Evolutionary conservation across 2,329 filamentous ascomycete species (phyloP).

Genomic region (Phialophora tarda): DNA sequence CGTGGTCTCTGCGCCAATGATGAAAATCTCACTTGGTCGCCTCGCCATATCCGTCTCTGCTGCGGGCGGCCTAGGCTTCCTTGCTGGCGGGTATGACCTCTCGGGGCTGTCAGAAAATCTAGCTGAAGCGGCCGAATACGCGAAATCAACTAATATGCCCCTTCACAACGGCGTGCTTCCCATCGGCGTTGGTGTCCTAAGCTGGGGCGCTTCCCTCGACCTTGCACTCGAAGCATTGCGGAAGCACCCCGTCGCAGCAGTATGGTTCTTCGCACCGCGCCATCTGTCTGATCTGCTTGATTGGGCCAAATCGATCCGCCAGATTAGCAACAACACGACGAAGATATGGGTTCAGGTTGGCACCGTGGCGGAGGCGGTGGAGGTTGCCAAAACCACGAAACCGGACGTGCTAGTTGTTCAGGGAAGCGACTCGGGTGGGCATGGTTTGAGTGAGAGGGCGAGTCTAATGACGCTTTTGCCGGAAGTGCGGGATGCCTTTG

Average conservation of each 20-base stretch:
- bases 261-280: constrained; percentile 50
- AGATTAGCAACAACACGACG: constrained; percentile 47
- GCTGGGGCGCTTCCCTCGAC: constrained; percentile 46
- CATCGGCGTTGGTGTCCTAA: constrained; percentile 50
- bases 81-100: constrained; percentile 61
- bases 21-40: constrained; percentile 61
- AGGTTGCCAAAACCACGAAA: constrained; percentile 45
- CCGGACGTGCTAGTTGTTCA: constrained; percentile 61
- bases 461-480: constrained; percentile 58
- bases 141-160: constrained; percentile 33
- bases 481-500: constrained; percentile 54
- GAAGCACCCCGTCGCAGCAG: constrained; percentile 46
- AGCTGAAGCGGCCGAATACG: constrained; percentile 40
- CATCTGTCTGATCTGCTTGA: constrained; percentile 44
- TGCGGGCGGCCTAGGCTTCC: constrained; percentile 61
- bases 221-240: constrained; percentile 42
- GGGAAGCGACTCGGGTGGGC: constrained; percentile 61
- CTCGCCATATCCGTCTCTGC: constrained; percentile 66
- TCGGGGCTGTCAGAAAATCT: constrained; percentile 43
- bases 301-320: constrained; percentile 55
- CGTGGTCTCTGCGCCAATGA: constrained; percentile 71
- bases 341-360: constrained; percentile 62
- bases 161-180: constrained; percentile 42
- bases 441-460: constrained; percentile 55
- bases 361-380: constrained; percentile 54